A percentile compares a stretch with the other conserved stretches of the same genome.
Conservation (phyloP, 2,329 filamentous ascomycete species). For the Aspergillus sp. region DNA sequence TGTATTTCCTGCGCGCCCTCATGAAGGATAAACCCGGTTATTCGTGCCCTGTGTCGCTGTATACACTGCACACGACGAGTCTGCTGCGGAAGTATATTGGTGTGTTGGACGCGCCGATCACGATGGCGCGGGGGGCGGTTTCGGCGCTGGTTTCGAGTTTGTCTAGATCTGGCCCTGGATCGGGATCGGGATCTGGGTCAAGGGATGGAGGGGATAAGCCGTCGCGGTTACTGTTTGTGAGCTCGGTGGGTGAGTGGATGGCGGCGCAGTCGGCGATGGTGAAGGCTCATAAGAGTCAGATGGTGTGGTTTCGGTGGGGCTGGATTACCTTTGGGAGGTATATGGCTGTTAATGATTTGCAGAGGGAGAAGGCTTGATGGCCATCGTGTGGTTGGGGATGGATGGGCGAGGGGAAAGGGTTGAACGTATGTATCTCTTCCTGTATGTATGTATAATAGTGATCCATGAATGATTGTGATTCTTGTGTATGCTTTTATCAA, state of each 20-base stretch:
- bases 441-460: neutral
- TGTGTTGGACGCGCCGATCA: slow-evolving; percentile 73
- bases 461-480: neutral
- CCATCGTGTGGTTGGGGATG: neutral
- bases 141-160: slow-evolving; percentile 24
- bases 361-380: slow-evolving; percentile 51
- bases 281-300: slow-evolving; percentile 86
- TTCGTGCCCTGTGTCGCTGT: slow-evolving; percentile 75
- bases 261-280: slow-evolving; percentile 85
- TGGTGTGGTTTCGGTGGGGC: slow-evolving; percentile 97
- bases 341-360: slow-evolving; percentile 92
- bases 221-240: slow-evolving; percentile 68
- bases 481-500: neutral
- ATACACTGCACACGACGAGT: slow-evolving; percentile 74
- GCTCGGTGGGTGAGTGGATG: slow-evolving; percentile 61
- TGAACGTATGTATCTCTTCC: neutral
- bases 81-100: slow-evolving; percentile 78
- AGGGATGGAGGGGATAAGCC: slow-evolving; percentile 52
- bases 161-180: slow-evolving; percentile 18
- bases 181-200: slow-evolving; percentile 19
- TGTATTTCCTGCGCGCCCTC: slow-evolving; percentile 67
- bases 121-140: slow-evolving; percentile 59
- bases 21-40: slow-evolving; percentile 63
- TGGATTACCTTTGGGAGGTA: slow-evolving; percentile 92
- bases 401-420: neutral